A percentile compares a stretch with the other conserved stretches of the same genome.
phyloP scores from a whole-genome alignment of 208 protist genomes.

The Hexamita inflata region DNA sequence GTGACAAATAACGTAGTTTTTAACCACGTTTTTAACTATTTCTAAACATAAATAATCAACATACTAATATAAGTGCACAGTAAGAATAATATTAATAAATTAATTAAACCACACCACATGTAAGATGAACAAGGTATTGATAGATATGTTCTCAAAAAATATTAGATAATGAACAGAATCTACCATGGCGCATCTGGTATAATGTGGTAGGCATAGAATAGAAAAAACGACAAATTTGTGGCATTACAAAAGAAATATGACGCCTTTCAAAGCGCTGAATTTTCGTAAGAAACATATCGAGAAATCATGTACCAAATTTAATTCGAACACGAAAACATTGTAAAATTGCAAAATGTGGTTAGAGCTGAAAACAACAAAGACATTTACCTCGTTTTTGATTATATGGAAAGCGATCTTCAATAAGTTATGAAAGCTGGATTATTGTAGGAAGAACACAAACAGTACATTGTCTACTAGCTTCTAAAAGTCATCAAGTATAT shows the following conservation, averaged over 20 bases:
- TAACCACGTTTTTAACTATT: too few relatives aligned
- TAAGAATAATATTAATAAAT: too few relatives aligned
- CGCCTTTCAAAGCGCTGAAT: constrained; percentile 55
- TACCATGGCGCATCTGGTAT: constrained; percentile 30
- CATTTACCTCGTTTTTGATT: constrained; percentile 63
- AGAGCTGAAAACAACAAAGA: constrained; percentile 59
- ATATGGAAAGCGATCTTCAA: constrained; percentile 57
- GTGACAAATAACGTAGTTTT: too few relatives aligned
- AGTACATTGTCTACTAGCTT: constrained; percentile 56
- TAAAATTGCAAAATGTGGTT: constrained; percentile 51
- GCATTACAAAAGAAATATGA: constrained; percentile 61
- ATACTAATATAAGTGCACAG: too few relatives aligned
- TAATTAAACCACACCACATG: too few relatives aligned
- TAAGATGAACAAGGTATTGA: constrained; percentile 4
- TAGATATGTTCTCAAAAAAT: constrained; percentile 20
- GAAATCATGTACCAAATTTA: constrained; percentile 57
- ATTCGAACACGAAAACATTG: constrained; percentile 51
- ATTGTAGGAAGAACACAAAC: constrained; percentile 64
- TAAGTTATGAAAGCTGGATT: constrained; percentile 84
- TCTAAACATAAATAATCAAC: too few relatives aligned
- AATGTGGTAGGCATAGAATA: constrained; percentile 26
- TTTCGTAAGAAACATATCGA: constrained; percentile 57
- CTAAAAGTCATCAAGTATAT: constrained; percentile 50
- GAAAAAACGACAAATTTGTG: constrained; percentile 34
- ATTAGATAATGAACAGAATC: constrained; percentile 23